phyloP scores from a whole-genome alignment of 495 filamentous ascomycete genomes.

The Neurospora sp. region DNA sequence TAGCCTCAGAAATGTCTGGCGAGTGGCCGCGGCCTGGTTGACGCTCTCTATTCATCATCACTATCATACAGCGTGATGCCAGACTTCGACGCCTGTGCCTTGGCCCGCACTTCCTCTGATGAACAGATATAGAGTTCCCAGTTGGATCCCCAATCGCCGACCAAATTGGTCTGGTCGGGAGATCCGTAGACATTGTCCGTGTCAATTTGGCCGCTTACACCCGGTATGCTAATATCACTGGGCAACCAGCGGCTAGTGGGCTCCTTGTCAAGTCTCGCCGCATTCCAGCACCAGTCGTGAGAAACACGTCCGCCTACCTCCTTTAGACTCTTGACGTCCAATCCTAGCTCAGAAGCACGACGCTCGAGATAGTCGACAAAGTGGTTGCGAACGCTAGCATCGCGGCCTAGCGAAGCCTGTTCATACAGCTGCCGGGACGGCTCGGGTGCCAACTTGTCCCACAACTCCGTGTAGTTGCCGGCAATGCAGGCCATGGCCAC shows the following conservation, averaged over 20 bases:
- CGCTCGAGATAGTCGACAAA: neutral
- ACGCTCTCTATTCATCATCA: neutral
- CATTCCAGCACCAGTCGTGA: neutral
- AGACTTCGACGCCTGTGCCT: neutral
- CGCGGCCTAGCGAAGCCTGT: neutral
- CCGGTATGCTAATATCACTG: neutral
- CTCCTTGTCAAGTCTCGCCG: neutral
- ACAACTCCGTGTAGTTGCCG: neutral
- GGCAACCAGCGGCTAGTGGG: neutral
- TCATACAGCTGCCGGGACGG: neutral
- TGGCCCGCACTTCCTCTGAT: neutral
- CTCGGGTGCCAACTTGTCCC: neutral
- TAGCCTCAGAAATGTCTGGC: neutral
- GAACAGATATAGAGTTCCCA: neutral
- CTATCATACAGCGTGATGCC: neutral
- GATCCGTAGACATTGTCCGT: neutral
- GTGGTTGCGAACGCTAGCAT: neutral
- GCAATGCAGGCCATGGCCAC: neutral
- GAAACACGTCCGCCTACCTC: rapidly evolving
- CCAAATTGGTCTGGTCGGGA: neutral
- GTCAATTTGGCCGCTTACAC: rapidly evolving
- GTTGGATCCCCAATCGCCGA: too few species aligned
- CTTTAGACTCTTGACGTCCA: neutral
- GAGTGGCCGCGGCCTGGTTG: neutral
- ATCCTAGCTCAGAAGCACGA: neutral